Base-by-base conservation (phyloP, 805 yeast species). In the Saccharomycopsis sp. region DNA sequence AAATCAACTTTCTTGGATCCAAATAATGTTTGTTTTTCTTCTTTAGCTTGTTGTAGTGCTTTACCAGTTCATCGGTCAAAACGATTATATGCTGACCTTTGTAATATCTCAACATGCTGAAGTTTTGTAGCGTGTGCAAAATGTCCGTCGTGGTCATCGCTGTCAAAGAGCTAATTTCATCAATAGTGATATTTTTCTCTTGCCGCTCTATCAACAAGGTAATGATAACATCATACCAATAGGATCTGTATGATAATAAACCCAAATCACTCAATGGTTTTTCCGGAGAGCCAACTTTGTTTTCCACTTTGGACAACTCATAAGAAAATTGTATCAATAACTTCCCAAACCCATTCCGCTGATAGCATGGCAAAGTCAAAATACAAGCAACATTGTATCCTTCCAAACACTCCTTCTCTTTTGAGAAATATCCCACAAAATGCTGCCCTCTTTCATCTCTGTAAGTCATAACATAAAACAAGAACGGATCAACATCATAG, bases 101-200 rank as follows among this genome's bases (percentile, higher is more conserved):
- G 61, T 87, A 87, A 56, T 89, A 92, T 53, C 87, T 73, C 51
- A 94, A 67, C 70, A 92, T 86, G 54, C 84, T 88, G 55, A 87
- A 67, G 2, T 96, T 85, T 52, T 92, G 92, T 41, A 94, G 71
- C 0, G 98, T 92, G 58, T 92, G 96, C 36, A 92, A 63, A 39
- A 92, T 85, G 61, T 92, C 98, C 2, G 94, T 83, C 1, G 97
- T 87, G 8, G 98, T 92, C 95, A 92, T 89, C 10, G 96, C 75
- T 0, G 97, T 85, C 37, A 76, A 62, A 9, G 79, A 66, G 23
- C 95, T 80, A 13, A 92, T 81, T 51, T 89, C 97, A 53, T 92
- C 98, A 41, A 92, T 87, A 2, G 94, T 80, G 37, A 80, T 73
- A 36, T 69, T 61, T 23, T 68, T 68, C 45, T 80, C 86, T 12